phyloP scores from a whole-genome alignment of 352 stramenopile species.

The Globisporangium cederbergense region DNA sequence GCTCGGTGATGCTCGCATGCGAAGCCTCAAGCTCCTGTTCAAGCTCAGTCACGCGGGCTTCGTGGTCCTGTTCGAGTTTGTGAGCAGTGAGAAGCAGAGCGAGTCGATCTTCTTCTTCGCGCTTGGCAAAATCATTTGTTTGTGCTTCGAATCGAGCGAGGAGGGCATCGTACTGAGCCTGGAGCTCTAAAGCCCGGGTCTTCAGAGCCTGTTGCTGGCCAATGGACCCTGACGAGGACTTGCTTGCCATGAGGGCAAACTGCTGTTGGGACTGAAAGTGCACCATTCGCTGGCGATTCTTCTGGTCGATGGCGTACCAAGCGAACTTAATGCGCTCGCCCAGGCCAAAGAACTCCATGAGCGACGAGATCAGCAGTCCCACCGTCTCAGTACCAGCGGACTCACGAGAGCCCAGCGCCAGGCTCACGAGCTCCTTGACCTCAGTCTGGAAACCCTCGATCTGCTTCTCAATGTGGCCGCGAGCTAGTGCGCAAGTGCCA shows the following conservation, averaged over 20 bases:
- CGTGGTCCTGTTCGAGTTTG: constrained; percentile 13
- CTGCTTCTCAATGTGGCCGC: constrained; percentile 37
- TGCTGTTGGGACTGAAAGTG: constrained; percentile 17
- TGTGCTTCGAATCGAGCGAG: constrained; percentile 3
- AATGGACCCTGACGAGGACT: background rate
- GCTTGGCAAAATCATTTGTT: constrained; percentile 11
- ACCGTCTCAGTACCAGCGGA: background rate
- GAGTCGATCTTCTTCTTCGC: constrained; percentile 16
- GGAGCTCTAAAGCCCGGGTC: background rate
- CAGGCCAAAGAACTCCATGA: constrained; percentile 39
- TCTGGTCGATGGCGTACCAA: constrained; percentile 44
- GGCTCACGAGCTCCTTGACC: constrained; percentile 19
- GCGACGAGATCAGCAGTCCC: constrained; percentile 14
- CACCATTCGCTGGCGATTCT: constrained; percentile 39
- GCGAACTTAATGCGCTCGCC: constrained; percentile 47
- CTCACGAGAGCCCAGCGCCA: background rate
- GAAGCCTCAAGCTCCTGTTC: constrained; percentile 10
- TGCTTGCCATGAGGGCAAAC: background rate
- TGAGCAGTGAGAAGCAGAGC: constrained; percentile 7
- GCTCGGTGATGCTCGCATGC: background rate
- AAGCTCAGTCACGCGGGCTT: background rate
- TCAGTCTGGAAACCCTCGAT: constrained; percentile 38
- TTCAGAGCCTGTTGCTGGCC: background rate
- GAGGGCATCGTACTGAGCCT: background rate
- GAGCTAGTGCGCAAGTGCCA: constrained; percentile 21